Percentiles rank a stretch among this genome's conserved stretches.
Evolutionary conservation across 2,329 filamentous ascomycete genomes (phyloP).

Genomic region (Aspergillus neotritici): DNA sequence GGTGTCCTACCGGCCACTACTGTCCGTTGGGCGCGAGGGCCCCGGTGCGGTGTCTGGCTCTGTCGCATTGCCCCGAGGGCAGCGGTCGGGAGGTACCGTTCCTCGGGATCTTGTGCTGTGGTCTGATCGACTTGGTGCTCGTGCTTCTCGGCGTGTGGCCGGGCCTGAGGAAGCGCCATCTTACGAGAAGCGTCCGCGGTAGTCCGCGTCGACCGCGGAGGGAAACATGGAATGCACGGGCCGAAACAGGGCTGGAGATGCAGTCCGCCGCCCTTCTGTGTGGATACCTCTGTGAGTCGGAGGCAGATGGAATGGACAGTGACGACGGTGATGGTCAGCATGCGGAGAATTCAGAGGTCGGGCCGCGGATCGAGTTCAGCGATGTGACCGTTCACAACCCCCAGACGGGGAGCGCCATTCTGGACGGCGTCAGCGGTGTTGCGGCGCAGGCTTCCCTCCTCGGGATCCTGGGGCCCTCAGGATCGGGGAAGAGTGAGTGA

Average conservation of each 20-base stretch:
- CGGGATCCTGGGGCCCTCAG: conserved; percentile 8
- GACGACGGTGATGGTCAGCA: no score
- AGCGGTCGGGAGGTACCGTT: neutral
- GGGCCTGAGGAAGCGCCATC: no score
- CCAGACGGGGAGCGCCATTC: neutral
- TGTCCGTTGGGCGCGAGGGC: conserved; percentile 1
- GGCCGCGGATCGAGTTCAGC: neutral
- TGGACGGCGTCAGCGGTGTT: neutral
- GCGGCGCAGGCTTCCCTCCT: neutral
- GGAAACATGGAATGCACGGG: no score
- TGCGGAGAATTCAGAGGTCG: no score
- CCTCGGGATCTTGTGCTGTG: no score
- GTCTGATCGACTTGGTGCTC: neutral
- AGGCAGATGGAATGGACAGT: no score
- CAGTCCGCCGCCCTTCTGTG: no score
- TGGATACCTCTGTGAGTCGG: no score
- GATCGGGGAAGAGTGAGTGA: conserved; percentile 7
- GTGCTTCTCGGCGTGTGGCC: neutral
- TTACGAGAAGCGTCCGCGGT: no score
- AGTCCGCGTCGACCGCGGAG: no score
- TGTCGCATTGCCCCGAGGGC: conserved; percentile 1
- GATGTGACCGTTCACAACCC: neutral
- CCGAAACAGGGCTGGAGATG: no score
- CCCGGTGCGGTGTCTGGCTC: no score
- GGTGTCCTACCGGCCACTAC: conserved; percentile 1